Conservation (phyloP, 345 rosid species). For the Eucalyptus polybractea region DNA sequence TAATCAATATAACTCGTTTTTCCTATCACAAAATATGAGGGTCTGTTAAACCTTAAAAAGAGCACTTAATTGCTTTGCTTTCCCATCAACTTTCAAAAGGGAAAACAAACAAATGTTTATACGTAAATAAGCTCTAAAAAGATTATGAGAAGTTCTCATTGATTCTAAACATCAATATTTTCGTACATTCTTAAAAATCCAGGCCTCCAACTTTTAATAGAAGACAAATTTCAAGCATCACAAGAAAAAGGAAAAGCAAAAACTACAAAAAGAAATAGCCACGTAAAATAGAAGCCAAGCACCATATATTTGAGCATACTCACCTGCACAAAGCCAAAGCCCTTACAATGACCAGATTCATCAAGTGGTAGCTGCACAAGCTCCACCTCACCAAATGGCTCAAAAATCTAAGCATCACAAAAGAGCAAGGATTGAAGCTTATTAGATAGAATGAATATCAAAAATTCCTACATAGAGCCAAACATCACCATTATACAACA, state of each 20-base stretch:
- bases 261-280: background rate
- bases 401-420: conserved; percentile 59
- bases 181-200: background rate
- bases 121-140: background rate
- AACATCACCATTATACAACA: background rate
- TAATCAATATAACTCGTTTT: background rate
- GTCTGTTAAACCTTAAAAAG: background rate
- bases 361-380: conserved; percentile 91
- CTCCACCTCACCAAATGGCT: conserved; percentile 90
- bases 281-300: background rate
- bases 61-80: background rate
- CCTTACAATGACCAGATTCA: conserved; percentile 84
- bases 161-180: background rate
- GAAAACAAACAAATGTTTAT: background rate
- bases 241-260: background rate
- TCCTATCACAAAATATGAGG: background rate
- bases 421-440: background rate
- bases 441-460: background rate
- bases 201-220: background rate
- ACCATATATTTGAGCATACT: background rate
- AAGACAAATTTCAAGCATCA: background rate
- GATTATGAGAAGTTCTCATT: background rate
- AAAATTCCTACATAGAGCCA: background rate
- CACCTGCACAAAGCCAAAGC: conserved; percentile 97
- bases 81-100: background rate